Evolutionary conservation across 768 basidiomycete genomes (phyloP).

Genomic region (Pilatotrama ljubarskyi): DNA sequence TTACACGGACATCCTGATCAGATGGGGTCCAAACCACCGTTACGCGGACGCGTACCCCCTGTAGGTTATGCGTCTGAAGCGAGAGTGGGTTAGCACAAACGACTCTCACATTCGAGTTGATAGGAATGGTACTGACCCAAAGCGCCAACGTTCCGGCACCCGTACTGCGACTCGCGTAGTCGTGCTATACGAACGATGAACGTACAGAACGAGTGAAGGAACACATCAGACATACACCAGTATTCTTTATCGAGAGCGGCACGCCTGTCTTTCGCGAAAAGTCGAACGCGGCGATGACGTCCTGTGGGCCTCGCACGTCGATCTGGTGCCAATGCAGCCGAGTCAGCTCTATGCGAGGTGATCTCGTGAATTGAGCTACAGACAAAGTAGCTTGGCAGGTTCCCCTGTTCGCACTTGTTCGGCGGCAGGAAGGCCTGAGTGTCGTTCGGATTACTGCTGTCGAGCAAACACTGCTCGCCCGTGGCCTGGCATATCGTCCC

Average conservation of each 20-base stretch:
- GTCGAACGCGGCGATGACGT: constrained; percentile 28
- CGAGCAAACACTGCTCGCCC: neutral
- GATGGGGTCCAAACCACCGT: neutral
- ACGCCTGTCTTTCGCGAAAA: constrained; percentile 25
- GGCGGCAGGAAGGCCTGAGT: neutral
- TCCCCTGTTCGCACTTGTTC: neutral
- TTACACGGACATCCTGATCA: neutral
- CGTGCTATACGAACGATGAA: constrained; percentile 20
- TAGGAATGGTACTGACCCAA: constrained; percentile 6
- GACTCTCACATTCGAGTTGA: neutral
- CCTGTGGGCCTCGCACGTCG: constrained; percentile 15
- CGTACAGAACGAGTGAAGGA: neutral
- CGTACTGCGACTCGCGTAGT: constrained; percentile 29
- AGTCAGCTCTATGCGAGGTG: neutral
- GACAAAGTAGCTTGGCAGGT: neutral
- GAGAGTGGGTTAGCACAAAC: too few species aligned
- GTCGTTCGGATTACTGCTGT: neutral
- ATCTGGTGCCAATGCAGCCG: neutral
- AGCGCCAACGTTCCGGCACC: constrained; percentile 26
- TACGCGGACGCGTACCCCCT: neutral
- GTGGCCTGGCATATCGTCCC: neutral
- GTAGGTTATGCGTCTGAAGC: constrained; percentile 1
- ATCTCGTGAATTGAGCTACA: neutral
- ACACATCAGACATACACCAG: constrained; percentile 22
- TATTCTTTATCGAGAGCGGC: constrained; percentile 30